These are phyloP conservation scores for Tricholoma terreum DNA, from an alignment of 768 basidiomycete species.

Conservation along the genomic window DNA sequence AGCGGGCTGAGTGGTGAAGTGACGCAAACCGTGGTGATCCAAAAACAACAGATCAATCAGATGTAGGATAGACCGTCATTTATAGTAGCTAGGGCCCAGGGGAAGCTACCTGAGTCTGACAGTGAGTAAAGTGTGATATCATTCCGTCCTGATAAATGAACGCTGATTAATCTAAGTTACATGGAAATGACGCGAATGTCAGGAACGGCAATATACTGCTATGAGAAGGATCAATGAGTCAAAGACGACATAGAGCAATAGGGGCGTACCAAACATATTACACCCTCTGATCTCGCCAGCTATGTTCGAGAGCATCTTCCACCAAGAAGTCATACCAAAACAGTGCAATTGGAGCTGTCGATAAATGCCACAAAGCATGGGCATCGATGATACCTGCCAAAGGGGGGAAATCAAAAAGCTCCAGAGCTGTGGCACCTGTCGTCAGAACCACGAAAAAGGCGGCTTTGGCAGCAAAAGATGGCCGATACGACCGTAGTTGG, in stretches of 20 bases:
- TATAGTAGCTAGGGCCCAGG: too few species aligned
- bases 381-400: slow-evolving; percentile 77
- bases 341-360: slow-evolving; percentile 72
- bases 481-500: slow-evolving; percentile 55
- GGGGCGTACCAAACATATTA: slow-evolving; percentile 9
- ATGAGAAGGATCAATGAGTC: background rate
- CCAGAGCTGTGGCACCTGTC: slow-evolving; percentile 71
- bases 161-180: too few species aligned
- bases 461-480: slow-evolving; percentile 50
- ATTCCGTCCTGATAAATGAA: too few species aligned
- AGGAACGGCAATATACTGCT: background rate
- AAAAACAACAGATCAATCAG: too few species aligned
- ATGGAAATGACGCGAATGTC: background rate
- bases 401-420: slow-evolving; percentile 91
- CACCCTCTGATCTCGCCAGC: slow-evolving; percentile 52
- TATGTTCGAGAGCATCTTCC: slow-evolving; percentile 65
- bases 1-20: background rate
- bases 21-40: background rate
- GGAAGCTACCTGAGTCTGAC: too few species aligned
- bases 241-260: background rate
- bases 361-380: slow-evolving; percentile 90
- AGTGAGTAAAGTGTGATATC: too few species aligned
- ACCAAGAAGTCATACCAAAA: slow-evolving; percentile 88
- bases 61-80: too few species aligned
- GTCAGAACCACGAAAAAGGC: slow-evolving; percentile 66